These are phyloP conservation scores for Exophiala sideris DNA, from an alignment of 2,329 filamentous ascomycete genomes.

Conservation along the genomic window DNA sequence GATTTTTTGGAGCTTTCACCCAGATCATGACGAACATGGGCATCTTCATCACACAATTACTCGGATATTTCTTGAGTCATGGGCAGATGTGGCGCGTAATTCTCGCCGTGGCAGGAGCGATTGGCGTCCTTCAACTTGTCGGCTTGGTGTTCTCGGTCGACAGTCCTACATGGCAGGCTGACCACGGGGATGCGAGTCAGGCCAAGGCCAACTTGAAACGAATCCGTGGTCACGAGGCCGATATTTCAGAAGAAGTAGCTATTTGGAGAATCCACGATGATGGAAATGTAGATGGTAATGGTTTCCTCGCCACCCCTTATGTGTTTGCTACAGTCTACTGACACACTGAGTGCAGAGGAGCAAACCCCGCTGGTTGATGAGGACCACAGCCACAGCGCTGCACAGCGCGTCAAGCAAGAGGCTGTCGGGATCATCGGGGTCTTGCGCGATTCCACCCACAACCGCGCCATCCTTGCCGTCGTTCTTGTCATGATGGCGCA, in stretches of 20 bases:
- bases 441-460: conserved; percentile 64
- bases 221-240: conserved; percentile 66
- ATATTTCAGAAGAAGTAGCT: conserved; percentile 71
- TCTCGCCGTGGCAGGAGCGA: conserved; percentile 65
- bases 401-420: conserved; percentile 27
- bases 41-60: conserved; percentile 75
- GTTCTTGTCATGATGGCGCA: conserved; percentile 90
- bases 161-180: conserved; percentile 80
- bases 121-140: conserved; percentile 65
- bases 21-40: conserved; percentile 93
- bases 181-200: conserved; percentile 57
- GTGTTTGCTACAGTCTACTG: neutral
- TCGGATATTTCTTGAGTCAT: conserved; percentile 84
- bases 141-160: conserved; percentile 78
- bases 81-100: conserved; percentile 80
- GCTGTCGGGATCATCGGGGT: conserved; percentile 58
- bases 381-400: conserved; percentile 6
- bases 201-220: conserved; percentile 69
- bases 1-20: conserved; percentile 79
- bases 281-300: conserved; percentile 8
- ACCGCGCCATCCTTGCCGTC: conserved; percentile 71
- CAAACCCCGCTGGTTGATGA: conserved; percentile 60
- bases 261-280: conserved; percentile 48
- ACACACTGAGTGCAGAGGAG: conserved; percentile 55
- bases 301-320: conserved; percentile 1